Conservation (phyloP, 163 green algal species). For the Volvox carteri region DNA sequence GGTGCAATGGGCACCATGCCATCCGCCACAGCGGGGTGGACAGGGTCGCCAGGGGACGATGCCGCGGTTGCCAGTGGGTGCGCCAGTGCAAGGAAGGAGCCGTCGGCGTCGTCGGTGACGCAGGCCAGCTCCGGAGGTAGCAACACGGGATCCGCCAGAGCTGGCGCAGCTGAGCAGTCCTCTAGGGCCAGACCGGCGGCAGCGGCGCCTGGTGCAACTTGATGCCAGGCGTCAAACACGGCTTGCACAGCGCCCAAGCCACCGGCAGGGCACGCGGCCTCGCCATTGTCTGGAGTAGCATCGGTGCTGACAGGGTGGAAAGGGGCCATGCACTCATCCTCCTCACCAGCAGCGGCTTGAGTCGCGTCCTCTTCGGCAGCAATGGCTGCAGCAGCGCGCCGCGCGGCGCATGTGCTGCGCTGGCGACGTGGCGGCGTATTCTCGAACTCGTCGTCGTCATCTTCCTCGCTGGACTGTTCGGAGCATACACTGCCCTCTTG, state of each 20-base stretch:
- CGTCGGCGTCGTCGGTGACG: background rate
- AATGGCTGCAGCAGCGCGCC: background rate
- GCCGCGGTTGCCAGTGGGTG: background rate
- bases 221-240: constrained; percentile 12
- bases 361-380: background rate
- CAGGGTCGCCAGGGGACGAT: background rate
- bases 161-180: background rate
- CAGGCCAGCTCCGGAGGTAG: background rate
- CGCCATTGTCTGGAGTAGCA: too few species aligned
- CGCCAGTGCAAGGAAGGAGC: background rate
- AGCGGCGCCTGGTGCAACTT: background rate
- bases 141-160: background rate
- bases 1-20: constrained; percentile 13
- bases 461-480: background rate
- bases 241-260: background rate
- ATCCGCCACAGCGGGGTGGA: constrained; percentile 7
- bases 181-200: background rate
- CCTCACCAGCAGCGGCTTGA: background rate
- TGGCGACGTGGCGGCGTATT: background rate
- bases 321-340: background rate
- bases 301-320: too few species aligned
- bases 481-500: background rate
- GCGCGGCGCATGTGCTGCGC: background rate
- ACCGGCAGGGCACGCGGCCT: background rate
- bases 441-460: background rate